Conservation (phyloP, 805 yeast genomes). For the Candida sithepensis region DNA sequence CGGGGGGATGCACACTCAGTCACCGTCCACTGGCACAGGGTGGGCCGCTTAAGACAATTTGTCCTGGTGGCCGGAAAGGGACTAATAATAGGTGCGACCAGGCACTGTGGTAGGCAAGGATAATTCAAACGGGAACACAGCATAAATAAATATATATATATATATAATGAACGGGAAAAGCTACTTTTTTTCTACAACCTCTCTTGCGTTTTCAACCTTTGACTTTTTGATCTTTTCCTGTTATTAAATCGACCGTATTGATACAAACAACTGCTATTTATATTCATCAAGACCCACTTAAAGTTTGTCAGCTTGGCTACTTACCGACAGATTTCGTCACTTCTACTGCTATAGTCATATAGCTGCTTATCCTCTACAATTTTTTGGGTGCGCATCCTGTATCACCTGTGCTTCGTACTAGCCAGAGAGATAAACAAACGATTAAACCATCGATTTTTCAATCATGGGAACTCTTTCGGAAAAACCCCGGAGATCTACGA, state of each 20-base stretch:
- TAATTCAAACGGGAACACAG: too few species aligned
- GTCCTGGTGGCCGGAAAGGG: too few species aligned
- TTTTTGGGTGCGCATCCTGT: not conserved
- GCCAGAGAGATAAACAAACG: not conserved
- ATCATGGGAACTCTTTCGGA: slow-evolving; percentile 6
- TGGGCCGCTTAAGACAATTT: too few species aligned
- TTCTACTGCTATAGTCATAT: not conserved
- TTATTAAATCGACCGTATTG: not conserved
- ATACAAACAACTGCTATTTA: not conserved
- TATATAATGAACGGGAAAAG: too few species aligned
- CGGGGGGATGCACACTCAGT: too few species aligned
- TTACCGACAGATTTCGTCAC: not conserved
- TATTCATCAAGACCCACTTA: not conserved
- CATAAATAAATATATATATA: too few species aligned
- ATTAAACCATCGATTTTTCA: not conserved
- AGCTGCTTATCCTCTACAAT: not conserved
- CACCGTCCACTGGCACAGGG: too few species aligned
- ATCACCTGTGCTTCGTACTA: not conserved
- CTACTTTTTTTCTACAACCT: too few species aligned
- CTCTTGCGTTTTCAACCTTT: too few species aligned
- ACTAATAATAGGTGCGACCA: too few species aligned
- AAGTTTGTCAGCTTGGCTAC: not conserved
- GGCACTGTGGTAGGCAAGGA: too few species aligned
- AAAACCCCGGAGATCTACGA: slow-evolving; percentile 19
- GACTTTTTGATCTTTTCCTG: not conserved